Conservation (phyloP, 305 asterid genomes). For the Vinca major region DNA sequence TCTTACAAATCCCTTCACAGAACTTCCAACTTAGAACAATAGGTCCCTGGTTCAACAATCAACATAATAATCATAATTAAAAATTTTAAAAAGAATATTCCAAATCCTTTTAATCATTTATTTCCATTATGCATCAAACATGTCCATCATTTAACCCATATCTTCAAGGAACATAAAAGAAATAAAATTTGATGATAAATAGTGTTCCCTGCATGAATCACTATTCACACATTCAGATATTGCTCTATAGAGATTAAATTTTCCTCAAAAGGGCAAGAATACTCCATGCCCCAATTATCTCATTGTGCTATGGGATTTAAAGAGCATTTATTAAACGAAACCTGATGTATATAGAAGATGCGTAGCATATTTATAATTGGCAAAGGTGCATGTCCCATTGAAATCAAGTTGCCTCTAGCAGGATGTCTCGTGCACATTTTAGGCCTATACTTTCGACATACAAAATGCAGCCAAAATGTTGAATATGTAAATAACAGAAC, state of each 20-base stretch:
- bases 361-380: background rate
- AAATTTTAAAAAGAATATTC: background rate
- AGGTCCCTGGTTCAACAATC: too few relatives aligned
- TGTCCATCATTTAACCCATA: background rate
- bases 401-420: background rate
- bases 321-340: background rate
- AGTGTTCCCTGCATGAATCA: background rate
- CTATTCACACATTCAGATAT: background rate
- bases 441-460: background rate
- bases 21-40: too few relatives aligned
- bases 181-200: background rate
- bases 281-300: background rate
- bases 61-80: too few relatives aligned
- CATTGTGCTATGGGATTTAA: background rate
- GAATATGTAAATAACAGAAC: conserved; percentile 4
- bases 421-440: background rate
- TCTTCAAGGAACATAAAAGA: background rate
- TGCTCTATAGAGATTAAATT: background rate
- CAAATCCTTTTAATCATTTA: background rate
- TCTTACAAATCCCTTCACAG: background rate
- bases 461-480: background rate
- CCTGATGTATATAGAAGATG: background rate
- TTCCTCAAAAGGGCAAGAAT: background rate
- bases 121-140: background rate
- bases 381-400: background rate